These are phyloP conservation scores for Vitis hybrid DNA, from an alignment of 177 flowering plant species.

Conservation along the genomic window DNA sequence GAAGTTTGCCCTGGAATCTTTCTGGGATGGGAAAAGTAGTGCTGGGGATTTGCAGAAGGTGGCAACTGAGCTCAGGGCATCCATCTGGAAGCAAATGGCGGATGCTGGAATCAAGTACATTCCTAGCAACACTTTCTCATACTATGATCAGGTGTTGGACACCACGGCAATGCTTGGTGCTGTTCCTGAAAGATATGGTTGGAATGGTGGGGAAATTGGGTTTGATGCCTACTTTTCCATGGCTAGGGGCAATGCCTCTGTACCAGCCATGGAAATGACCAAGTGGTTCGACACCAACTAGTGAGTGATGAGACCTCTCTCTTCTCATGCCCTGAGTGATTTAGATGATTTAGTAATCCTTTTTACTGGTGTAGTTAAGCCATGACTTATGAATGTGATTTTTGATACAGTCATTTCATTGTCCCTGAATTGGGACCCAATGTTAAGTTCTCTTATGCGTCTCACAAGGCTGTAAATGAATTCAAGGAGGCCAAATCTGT, in stretches of 20 bases:
- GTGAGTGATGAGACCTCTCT: slow-evolving; percentile 28
- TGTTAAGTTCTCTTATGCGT: slow-evolving; percentile 61
- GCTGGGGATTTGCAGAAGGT: slow-evolving; percentile 53
- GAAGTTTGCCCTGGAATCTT: slow-evolving; percentile 59
- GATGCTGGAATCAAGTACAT: slow-evolving; percentile 52
- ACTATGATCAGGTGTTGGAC: slow-evolving; percentile 57
- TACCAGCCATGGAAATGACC: slow-evolving; percentile 69
- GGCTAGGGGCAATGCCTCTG: slow-evolving; percentile 61
- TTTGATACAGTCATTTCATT: slow-evolving; percentile 60
- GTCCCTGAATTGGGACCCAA: slow-evolving; percentile 82
- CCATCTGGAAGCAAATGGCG: slow-evolving; percentile 61
- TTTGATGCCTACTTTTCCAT: slow-evolving; percentile 52
- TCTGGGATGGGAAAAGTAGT: slow-evolving; percentile 63
- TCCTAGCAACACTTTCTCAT: slow-evolving; percentile 52
- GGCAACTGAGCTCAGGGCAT: slow-evolving; percentile 43
- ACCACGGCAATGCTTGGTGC: slow-evolving; percentile 61
- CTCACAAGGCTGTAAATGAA: slow-evolving; percentile 72
- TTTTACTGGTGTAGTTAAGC: no score
- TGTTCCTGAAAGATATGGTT: slow-evolving; percentile 49
- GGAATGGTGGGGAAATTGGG: slow-evolving; percentile 55
- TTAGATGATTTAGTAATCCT: background rate
- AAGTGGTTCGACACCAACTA: slow-evolving; percentile 72
- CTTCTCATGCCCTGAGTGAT: background rate
- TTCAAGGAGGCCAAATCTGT: slow-evolving; percentile 77
- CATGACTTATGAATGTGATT: background rate